Conservation (phyloP, 495 filamentous ascomycete genomes). For the Pyrenula aspistea region DNA sequence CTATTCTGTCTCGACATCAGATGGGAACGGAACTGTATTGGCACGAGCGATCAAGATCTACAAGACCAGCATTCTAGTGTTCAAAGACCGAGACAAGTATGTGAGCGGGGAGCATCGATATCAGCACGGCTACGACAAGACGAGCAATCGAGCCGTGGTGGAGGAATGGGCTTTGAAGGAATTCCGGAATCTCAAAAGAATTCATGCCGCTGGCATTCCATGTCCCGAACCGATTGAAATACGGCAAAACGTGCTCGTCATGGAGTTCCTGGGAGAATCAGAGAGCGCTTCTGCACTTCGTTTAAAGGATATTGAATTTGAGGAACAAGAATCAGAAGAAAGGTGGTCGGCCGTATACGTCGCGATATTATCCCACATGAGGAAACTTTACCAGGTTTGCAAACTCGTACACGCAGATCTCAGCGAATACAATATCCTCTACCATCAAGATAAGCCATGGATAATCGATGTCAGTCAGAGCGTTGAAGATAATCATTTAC, state of each 20-base stretch:
- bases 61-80: constrained; percentile 90
- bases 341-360: constrained; percentile 69
- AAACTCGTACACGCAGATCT: constrained; percentile 88
- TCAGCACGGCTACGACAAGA: constrained; percentile 75
- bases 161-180: constrained; percentile 98
- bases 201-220: constrained; percentile 72
- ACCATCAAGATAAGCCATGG: constrained; percentile 70
- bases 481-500: constrained; percentile 91
- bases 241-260: constrained; percentile 80
- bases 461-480: constrained; percentile 96
- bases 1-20: constrained; percentile 49
- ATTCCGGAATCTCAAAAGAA: constrained; percentile 80
- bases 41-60: constrained; percentile 94
- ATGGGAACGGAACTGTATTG: constrained; percentile 28
- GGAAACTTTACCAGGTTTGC: constrained; percentile 81
- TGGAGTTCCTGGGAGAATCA: constrained; percentile 82
- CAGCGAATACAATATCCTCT: constrained; percentile 94
- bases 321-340: constrained; percentile 38
- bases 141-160: constrained; percentile 87
- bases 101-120: constrained; percentile 86
- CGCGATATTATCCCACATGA: constrained; percentile 78
- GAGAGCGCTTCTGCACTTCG: constrained; percentile 79
- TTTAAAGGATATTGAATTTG: constrained; percentile 60
- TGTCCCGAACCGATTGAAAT: constrained; percentile 83
- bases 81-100: constrained; percentile 94